phyloP scores from a whole-genome alignment of 1,284 basidiomycete species.

The Apiotrichum brassicae region DNA sequence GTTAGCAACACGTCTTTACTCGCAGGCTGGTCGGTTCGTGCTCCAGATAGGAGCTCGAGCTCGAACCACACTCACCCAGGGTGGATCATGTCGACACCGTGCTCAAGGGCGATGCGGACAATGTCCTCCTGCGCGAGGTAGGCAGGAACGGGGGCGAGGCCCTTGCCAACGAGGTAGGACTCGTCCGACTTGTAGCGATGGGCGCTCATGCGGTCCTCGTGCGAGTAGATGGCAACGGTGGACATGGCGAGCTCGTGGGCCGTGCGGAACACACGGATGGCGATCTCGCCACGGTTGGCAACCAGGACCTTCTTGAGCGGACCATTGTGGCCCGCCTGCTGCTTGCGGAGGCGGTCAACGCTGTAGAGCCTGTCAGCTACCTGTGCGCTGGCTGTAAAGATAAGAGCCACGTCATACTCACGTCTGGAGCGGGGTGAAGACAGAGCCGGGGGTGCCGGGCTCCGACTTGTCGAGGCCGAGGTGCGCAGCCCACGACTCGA shows the following conservation, averaged over 20 bases:
- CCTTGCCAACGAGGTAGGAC: constrained; percentile 95
- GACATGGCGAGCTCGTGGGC: constrained; percentile 99
- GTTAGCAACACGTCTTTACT: too few relatives aligned
- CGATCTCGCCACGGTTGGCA: constrained; percentile 98
- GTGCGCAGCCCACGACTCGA: constrained; percentile 41
- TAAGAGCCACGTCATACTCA: constrained; percentile 18
- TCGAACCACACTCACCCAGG: constrained; percentile 79
- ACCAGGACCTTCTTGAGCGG: constrained; percentile 90
- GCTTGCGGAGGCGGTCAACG: constrained; percentile 84
- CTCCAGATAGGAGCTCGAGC: too few relatives aligned
- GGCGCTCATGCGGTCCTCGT: constrained; percentile 91
- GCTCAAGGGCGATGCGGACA: constrained; percentile 87
- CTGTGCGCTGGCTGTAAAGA: not conserved
- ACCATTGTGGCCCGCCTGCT: constrained; percentile 82
- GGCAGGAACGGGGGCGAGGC: constrained; percentile 88
- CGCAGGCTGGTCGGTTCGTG: too few relatives aligned
- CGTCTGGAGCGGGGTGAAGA: constrained; percentile 29
- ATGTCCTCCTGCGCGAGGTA: constrained; percentile 98
- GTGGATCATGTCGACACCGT: constrained; percentile 99
- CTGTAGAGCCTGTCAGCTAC: constrained; percentile 47
- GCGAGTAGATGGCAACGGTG: constrained; percentile 97
- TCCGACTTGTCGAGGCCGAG: constrained; percentile 30
- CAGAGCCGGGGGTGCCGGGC: constrained; percentile 28
- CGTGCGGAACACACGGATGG: constrained; percentile 96
- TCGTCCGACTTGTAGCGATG: constrained; percentile 99